Conservation (phyloP, 306 rosid species). For the Medicago lupulina region DNA sequence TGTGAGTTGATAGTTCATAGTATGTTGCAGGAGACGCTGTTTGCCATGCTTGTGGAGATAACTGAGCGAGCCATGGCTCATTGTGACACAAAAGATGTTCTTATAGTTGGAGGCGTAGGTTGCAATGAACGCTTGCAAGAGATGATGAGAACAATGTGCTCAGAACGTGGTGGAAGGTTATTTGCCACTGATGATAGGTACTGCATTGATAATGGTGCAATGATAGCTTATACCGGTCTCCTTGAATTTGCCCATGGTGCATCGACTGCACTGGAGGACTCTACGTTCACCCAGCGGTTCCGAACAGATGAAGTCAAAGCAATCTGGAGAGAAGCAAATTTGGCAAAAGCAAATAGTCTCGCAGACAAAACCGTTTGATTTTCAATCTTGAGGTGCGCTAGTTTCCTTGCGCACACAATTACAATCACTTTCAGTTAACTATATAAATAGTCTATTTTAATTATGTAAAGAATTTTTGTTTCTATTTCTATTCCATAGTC, state of each 20-base stretch:
- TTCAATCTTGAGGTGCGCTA: conserved; percentile 32
- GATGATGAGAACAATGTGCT: conserved; percentile 95
- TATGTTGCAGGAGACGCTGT: conserved; percentile 70
- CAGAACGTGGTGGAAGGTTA: conserved; percentile 84
- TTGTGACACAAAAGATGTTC: conserved; percentile 87
- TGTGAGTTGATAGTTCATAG: conserved; percentile 31
- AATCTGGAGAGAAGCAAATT: conserved; percentile 72
- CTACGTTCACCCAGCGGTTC: conserved; percentile 85
- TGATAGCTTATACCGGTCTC: conserved; percentile 96
- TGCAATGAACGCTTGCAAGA: conserved; percentile 91
- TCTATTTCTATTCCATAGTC: not conserved
- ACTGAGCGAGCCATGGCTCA: conserved; percentile 98
- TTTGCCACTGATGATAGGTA: conserved; percentile 95
- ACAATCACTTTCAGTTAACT: not conserved
- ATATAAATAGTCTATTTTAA: conserved; percentile 4
- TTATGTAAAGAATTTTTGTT: not conserved
- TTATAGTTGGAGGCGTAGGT: conserved; percentile 94
- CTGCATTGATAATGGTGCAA: conserved; percentile 92
- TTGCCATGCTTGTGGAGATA: conserved; percentile 96
- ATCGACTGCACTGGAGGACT: conserved; percentile 69
- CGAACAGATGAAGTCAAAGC: conserved; percentile 95
- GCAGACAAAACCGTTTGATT: conserved; percentile 44
- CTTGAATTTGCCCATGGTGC: conserved; percentile 78
- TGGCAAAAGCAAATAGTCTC: conserved; percentile 41
- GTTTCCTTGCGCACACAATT: conserved; percentile 4